Percentiles rank a stretch among this genome's conserved stretches.
These are phyloP conservation scores for Gentiana dahurica DNA, from an alignment of 257 asterid species.

Conservation along the genomic window DNA sequence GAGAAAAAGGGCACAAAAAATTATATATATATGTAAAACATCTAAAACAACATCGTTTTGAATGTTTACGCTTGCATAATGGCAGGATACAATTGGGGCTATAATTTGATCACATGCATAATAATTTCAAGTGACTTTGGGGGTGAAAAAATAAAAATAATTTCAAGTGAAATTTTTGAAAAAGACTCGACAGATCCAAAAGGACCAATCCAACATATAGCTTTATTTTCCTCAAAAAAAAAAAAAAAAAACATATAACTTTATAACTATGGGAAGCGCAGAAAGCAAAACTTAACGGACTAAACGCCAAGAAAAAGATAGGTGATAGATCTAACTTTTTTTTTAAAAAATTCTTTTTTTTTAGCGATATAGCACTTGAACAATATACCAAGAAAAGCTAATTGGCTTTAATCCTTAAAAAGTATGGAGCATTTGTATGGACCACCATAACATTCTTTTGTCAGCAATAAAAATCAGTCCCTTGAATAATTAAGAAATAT, in stretches of 20 bases:
- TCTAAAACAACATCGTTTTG: no score
- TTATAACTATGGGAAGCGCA: background rate
- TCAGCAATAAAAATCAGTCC: background rate
- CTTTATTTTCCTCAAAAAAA: background rate
- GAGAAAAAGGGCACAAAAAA: no score
- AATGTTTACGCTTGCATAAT: no score
- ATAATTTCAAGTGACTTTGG: background rate
- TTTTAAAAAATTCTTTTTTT: no score
- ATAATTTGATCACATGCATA: no score
- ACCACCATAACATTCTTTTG: constrained; percentile 4
- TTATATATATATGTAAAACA: no score
- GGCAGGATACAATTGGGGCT: no score
- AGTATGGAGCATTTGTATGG: constrained; percentile 6
- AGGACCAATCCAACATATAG: background rate
- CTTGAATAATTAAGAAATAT: no score
- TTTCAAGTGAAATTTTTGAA: no score
- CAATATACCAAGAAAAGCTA: background rate
- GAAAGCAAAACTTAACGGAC: background rate
- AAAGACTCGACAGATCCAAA: background rate
- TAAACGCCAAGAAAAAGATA: background rate
- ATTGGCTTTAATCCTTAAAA: background rate
- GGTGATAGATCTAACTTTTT: background rate
- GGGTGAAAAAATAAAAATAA: no score
- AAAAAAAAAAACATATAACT: background rate
- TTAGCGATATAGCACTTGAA: background rate